Conservation (phyloP, 495 filamentous ascomycete genomes). For the Cladorrhinum samala region DNA sequence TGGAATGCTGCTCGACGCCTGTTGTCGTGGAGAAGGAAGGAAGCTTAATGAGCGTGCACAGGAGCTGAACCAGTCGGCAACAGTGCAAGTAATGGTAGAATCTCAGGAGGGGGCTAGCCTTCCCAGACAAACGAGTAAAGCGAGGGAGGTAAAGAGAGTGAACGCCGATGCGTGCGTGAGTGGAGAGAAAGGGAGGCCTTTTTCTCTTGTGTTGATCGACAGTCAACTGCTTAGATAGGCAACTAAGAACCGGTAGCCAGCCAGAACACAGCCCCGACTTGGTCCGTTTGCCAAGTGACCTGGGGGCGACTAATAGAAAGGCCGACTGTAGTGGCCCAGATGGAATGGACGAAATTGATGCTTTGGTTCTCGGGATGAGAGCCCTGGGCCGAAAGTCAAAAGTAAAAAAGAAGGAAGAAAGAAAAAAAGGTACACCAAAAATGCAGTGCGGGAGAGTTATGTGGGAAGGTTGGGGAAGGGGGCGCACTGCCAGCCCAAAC, state of each 20-base stretch:
- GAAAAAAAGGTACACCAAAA: not conserved
- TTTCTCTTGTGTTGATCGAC: slow-evolving; percentile 1
- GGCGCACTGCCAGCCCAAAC: too few species aligned
- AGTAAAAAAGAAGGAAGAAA: not conserved
- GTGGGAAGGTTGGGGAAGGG: too few species aligned
- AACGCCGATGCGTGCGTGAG: not conserved
- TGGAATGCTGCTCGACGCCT: too few species aligned
- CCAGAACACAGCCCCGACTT: not conserved
- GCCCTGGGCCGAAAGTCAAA: not conserved
- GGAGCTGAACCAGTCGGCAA: not conserved
- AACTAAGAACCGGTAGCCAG: not conserved
- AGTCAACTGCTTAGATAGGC: too few species aligned
- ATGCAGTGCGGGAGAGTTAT: too few species aligned
- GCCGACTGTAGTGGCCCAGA: not conserved
- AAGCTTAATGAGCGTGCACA: too few species aligned
- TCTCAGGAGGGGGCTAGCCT: not conserved
- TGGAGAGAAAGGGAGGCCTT: not conserved
- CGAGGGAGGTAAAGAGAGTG: not conserved
- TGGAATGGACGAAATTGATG: not conserved
- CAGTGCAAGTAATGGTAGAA: not conserved
- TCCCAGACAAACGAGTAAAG: not conserved
- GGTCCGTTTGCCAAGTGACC: slow-evolving; percentile 1
- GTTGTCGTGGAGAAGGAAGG: too few species aligned
- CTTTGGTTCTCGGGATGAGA: not conserved
- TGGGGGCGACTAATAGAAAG: not conserved